Evolutionary conservation across 441 rosid genomes (phyloP).

Genomic region (Capsella rubella): DNA sequence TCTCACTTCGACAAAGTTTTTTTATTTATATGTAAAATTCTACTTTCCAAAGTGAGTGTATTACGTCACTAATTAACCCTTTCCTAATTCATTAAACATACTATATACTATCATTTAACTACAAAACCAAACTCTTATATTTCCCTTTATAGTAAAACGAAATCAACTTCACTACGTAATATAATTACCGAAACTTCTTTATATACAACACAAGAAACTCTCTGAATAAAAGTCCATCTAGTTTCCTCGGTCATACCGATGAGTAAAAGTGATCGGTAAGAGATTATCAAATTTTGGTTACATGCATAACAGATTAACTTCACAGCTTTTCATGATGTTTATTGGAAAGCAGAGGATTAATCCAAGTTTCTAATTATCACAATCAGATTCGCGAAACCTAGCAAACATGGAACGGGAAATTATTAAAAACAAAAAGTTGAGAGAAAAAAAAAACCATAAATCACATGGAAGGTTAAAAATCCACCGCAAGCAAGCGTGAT

Average conservation of each 20-base stretch:
- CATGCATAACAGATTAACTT: not conserved
- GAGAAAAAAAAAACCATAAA: constrained; percentile 4
- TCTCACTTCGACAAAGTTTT: constrained; percentile 41
- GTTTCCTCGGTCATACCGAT: constrained; percentile 23
- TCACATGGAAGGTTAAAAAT: constrained; percentile 10
- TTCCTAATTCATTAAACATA: constrained; percentile 37
- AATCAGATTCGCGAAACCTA: constrained; percentile 3
- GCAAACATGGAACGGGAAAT: not conserved
- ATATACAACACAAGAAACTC: not conserved
- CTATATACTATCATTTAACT: constrained; percentile 3
- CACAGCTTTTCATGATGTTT: constrained; percentile 3
- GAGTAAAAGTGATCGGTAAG: constrained; percentile 3
- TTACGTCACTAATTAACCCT: constrained; percentile 42
- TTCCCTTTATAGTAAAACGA: constrained; percentile 1
- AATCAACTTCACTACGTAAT: not conserved
- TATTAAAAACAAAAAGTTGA: not conserved
- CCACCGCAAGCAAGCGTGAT: constrained; percentile 22
- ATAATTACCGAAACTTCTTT: not conserved
- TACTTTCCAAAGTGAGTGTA: constrained; percentile 41
- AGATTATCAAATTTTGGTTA: not conserved
- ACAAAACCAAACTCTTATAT: not conserved
- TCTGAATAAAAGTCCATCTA: constrained; percentile 5
- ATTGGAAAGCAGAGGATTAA: constrained; percentile 12
- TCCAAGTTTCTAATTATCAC: constrained; percentile 5
- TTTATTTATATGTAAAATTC: constrained; percentile 33